phyloP scores from a whole-genome alignment of 2,329 filamentous ascomycete genomes.

The Claviceps lovelessii region DNA sequence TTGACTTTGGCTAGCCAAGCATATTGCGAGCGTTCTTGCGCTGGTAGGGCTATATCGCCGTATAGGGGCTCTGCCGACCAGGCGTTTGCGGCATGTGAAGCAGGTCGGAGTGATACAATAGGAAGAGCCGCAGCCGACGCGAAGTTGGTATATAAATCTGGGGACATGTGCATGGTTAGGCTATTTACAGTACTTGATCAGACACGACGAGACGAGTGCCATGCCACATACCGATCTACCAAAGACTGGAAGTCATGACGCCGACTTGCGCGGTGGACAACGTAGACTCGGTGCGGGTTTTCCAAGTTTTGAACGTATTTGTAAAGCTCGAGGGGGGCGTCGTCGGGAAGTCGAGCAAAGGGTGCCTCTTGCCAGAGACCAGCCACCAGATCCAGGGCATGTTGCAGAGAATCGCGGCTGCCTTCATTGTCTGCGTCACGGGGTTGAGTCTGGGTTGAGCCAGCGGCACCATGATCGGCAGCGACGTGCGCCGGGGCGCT shows the following conservation, averaged over 20 bases:
- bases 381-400: constrained; percentile 35
- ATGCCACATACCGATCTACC: constrained; percentile 44
- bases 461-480: constrained; percentile 3
- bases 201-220: background rate
- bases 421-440: background rate
- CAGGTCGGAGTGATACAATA: constrained; percentile 64
- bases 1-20: constrained; percentile 67
- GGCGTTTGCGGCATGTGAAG: constrained; percentile 59
- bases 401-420: constrained; percentile 5
- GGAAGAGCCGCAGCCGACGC: constrained; percentile 58
- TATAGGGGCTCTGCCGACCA: constrained; percentile 52
- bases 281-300: constrained; percentile 46
- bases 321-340: constrained; percentile 44
- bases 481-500: constrained; percentile 7
- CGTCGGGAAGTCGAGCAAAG: constrained; percentile 43
- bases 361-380: constrained; percentile 48
- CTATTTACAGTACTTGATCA: background rate
- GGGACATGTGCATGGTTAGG: background rate
- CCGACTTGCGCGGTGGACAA: constrained; percentile 44
- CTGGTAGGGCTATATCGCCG: constrained; percentile 70
- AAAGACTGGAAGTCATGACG: constrained; percentile 51
- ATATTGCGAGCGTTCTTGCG: constrained; percentile 65
- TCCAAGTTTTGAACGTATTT: constrained; percentile 43
- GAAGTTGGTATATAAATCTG: constrained; percentile 70
- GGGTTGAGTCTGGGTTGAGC: background rate